Evolutionary conservation across 352 stramenopile species (phyloP).

Genomic region (Paralagenidium karlingii): DNA sequence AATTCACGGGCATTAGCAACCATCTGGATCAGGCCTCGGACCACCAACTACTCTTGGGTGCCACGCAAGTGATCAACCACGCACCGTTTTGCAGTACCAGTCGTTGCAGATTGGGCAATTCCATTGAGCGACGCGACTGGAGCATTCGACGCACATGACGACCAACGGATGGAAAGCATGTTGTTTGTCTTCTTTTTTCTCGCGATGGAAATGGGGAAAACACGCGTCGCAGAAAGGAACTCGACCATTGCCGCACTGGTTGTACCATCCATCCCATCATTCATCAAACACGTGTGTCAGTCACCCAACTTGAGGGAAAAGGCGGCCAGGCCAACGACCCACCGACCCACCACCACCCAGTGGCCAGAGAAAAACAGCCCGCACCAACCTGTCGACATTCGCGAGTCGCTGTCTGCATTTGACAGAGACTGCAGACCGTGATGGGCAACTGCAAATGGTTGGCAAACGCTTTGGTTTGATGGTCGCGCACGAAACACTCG

Average conservation of each 20-base stretch:
- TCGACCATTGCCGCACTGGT: slow-evolving; percentile 49
- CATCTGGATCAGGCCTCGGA: too few species aligned
- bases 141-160: slow-evolving; percentile 54
- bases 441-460: slow-evolving; percentile 22
- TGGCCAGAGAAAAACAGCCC: too few species aligned
- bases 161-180: slow-evolving; percentile 37
- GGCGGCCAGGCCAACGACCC: too few species aligned
- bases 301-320: too few species aligned
- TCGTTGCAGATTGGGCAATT: slow-evolving; percentile 44
- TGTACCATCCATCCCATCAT: too few species aligned
- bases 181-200: not conserved
- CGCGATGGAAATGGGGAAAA: slow-evolving; percentile 23
- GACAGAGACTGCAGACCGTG: slow-evolving; percentile 30
- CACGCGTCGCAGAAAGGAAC: slow-evolving; percentile 56
- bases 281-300: too few species aligned
- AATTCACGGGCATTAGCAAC: too few species aligned
- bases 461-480: slow-evolving; percentile 35
- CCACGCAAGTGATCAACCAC: too few species aligned
- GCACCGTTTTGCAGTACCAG: slow-evolving; percentile 60
- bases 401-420: slow-evolving; percentile 36
- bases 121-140: slow-evolving; percentile 44
- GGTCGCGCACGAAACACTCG: slow-evolving; percentile 47
- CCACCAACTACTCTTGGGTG: too few species aligned
- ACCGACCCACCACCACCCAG: too few species aligned
- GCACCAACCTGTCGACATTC: slow-evolving; percentile 50